Percentiles rank a stretch among this genome's conserved stretches.
Conservation (phyloP, 257 asterid genomes). For the Ballota nigra region DNA sequence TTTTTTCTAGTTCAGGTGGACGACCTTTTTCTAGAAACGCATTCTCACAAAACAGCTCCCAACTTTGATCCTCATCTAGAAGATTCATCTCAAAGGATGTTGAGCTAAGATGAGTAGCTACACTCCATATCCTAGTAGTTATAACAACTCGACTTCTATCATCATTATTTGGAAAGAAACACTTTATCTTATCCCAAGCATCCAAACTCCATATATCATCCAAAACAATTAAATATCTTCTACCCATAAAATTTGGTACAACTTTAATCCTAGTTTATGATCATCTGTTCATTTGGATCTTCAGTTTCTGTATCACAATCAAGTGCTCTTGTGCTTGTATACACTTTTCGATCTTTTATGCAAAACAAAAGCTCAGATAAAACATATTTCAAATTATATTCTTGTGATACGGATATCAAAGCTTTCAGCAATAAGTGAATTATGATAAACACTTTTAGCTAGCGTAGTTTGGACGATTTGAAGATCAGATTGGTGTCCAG, state of each 20-base stretch:
- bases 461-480: not conserved
- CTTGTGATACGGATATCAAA: constrained; percentile 5
- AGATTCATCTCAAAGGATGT: no score
- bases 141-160: not conserved
- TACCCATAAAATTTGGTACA: constrained; percentile 1
- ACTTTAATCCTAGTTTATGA: not conserved
- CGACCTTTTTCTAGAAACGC: not conserved
- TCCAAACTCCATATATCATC: not conserved
- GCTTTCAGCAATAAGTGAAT: not conserved
- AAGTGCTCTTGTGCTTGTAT: not conserved
- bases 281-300: no score
- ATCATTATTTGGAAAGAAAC: not conserved
- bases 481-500: not conserved
- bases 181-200: not conserved
- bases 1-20: not conserved
- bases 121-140: no score
- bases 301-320: not conserved
- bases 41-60: not conserved
- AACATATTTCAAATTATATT: not conserved
- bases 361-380: not conserved
- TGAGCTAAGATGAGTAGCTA: no score
- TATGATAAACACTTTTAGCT: not conserved
- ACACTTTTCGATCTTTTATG: not conserved
- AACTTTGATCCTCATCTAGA: no score
- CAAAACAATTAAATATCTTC: constrained; percentile 5